phyloP scores from a whole-genome alignment of 768 basidiomycete species.

The Zangia roseola region DNA sequence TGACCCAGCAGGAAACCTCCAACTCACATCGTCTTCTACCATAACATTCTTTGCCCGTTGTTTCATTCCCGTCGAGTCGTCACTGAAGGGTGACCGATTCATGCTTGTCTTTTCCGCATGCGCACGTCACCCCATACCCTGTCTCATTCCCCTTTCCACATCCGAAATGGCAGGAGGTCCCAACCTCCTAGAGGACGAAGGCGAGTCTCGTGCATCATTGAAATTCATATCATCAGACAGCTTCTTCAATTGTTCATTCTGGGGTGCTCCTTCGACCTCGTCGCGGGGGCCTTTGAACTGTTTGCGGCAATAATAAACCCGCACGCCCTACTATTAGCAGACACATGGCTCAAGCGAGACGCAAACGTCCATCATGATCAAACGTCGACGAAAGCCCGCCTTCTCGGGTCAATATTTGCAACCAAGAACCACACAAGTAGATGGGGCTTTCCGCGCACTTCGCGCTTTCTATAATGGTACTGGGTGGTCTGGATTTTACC shows the following conservation, averaged over 20 bases:
- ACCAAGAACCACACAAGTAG: constrained; percentile 8
- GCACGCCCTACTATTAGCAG: constrained; percentile 1
- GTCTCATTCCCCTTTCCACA: constrained; percentile 14
- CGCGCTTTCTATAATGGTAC: neutral
- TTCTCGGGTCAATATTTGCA: constrained; percentile 12
- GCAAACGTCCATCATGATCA: constrained; percentile 2
- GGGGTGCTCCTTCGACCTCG: constrained; percentile 9
- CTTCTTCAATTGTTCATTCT: constrained; percentile 9
- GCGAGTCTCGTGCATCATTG: constrained; percentile 8
- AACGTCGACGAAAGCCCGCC: neutral
- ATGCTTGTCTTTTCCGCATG: constrained; percentile 7
- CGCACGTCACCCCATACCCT: constrained; percentile 12
- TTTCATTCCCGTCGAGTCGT: constrained; percentile 24
- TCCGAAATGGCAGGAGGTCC: constrained; percentile 7
- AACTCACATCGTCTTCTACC: constrained; percentile 1
- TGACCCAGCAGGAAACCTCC: constrained; percentile 11
- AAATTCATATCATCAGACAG: constrained; percentile 7
- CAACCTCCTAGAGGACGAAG: constrained; percentile 6
- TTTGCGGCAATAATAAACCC: constrained; percentile 13
- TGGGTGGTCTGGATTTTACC: neutral
- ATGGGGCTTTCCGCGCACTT: neutral
- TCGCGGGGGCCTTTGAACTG: neutral
- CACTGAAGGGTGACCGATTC: constrained; percentile 4
- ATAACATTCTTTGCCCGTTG: neutral
- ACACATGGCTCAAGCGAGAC: neutral